phyloP scores from a whole-genome alignment of 192 early-diverging fungal species.

The Gonapodya sp. region DNA sequence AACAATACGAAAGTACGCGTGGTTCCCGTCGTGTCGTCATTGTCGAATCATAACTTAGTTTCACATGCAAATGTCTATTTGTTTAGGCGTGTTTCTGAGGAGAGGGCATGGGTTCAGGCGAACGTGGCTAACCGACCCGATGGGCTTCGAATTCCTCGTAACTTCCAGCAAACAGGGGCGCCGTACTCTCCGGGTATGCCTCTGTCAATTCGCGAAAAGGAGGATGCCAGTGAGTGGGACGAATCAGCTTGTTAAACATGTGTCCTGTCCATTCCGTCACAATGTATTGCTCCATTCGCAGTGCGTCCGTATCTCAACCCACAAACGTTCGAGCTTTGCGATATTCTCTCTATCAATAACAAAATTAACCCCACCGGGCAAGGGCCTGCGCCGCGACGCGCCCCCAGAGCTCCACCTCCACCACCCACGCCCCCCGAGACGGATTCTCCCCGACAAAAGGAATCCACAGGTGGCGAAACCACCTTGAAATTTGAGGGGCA shows the following conservation, averaged over 20 bases:
- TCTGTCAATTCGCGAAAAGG: background rate
- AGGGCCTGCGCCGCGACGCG: background rate
- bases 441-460: background rate
- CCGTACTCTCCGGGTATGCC: slow-evolving; percentile 18
- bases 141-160: slow-evolving; percentile 60
- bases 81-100: slow-evolving; percentile 40
- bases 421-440: background rate
- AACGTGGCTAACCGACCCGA: slow-evolving; percentile 42
- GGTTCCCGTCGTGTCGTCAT: slow-evolving; percentile 1
- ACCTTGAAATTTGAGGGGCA: background rate
- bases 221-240: background rate
- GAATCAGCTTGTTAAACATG: background rate
- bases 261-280: background rate
- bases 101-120: slow-evolving; percentile 53
- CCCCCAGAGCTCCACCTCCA: background rate
- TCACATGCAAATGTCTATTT: background rate
- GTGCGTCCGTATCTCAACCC: slow-evolving; percentile 59
- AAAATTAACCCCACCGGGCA: slow-evolving; percentile 50
- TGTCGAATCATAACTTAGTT: background rate
- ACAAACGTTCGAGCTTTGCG: slow-evolving; percentile 71
- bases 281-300: slow-evolving; percentile 16
- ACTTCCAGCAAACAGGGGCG: slow-evolving; percentile 67
- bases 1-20: slow-evolving; percentile 1
- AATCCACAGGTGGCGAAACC: background rate
- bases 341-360: slow-evolving; percentile 56